phyloP scores from a whole-genome alignment of 306 rosid species.

The Sicyos baderoa region DNA sequence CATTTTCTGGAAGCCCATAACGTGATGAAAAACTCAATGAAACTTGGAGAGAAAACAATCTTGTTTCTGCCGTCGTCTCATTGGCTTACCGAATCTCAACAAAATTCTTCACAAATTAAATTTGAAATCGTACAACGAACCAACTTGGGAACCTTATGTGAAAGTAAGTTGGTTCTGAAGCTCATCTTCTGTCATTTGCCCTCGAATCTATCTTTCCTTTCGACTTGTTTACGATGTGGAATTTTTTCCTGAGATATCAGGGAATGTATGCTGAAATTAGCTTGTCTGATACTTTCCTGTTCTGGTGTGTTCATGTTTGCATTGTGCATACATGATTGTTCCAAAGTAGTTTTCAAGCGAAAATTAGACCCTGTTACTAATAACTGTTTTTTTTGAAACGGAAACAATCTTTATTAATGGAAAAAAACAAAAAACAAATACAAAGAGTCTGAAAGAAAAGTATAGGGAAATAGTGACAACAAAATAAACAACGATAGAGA shows the following conservation, averaged over 20 bases:
- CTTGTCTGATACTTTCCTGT: slow-evolving; percentile 10
- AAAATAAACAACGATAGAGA: no score
- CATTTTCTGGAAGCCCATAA: slow-evolving; percentile 37
- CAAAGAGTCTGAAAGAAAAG: no score
- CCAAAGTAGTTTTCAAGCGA: neutral
- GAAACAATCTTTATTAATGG: no score
- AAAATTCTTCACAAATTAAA: slow-evolving; percentile 42
- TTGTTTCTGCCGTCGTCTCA: slow-evolving; percentile 53
- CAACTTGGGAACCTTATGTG: slow-evolving; percentile 55
- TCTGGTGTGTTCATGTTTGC: neutral
- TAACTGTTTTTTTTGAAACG: no score
- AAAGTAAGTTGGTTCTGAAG: slow-evolving; percentile 37
- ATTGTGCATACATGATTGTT: neutral
- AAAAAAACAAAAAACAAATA: no score
- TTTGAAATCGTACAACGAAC: slow-evolving; percentile 46
- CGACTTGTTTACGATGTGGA: neutral
- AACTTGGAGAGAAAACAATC: slow-evolving; percentile 52
- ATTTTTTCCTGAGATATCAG: neutral
- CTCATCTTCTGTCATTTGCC: slow-evolving; percentile 8
- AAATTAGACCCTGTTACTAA: neutral
- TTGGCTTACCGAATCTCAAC: slow-evolving; percentile 31
- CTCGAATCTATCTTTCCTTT: neutral
- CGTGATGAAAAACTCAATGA: slow-evolving; percentile 43
- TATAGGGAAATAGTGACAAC: no score
- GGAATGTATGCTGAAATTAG: neutral